Evolutionary conservation across 1,139 yeast species (phyloP), one percentile per base, ranked within the genome.

Genomic region (Saccharomyces hybrid): DNA sequence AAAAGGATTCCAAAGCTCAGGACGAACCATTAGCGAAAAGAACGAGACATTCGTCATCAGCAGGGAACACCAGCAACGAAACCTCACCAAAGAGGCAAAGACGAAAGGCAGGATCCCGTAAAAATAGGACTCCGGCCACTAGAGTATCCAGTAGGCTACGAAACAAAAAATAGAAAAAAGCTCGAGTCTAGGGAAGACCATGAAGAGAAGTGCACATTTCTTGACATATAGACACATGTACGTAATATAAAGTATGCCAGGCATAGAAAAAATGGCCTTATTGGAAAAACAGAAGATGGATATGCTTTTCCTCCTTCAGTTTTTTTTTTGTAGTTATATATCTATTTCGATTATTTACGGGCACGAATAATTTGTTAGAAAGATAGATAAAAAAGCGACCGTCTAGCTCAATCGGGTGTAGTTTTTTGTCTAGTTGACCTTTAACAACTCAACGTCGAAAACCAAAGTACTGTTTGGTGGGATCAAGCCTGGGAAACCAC

Each of bases 391-490:
- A 29, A 29, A 28, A 23, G 28, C 27, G 6, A 6, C 13, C 23
- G 23, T 20, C 23, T 20, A 16, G 44, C 44, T 38, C 25, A 38
- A 20, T 38, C 8, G 25, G n/a, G 23, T 20, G 23, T 20, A 5
- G 6, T 9, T 8, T 28, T 4, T 46, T 42, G 14, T 3, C 64
- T 78, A 85, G 76, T 88, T 88, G 70, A 91, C 85, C 66, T 81
- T 83, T 67, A 91, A 76, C 72, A 91, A 82, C 76, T 91, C 96
- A 61, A 91, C 97, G 67, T 90, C 97, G 66, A 91, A 91, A 64
- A 88, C 76, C 74, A 93, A 81, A 61, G 96, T 90, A 59, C 97
- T 95, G 72, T 89, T 88, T 63, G 97, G 96, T 60, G 98, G 98
- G 70, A 93, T 93, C 67, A 88, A 78, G 62, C 96, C 96, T 60